Conservation (phyloP, 345 rosid genomes). For the Adansonia digitata region DNA sequence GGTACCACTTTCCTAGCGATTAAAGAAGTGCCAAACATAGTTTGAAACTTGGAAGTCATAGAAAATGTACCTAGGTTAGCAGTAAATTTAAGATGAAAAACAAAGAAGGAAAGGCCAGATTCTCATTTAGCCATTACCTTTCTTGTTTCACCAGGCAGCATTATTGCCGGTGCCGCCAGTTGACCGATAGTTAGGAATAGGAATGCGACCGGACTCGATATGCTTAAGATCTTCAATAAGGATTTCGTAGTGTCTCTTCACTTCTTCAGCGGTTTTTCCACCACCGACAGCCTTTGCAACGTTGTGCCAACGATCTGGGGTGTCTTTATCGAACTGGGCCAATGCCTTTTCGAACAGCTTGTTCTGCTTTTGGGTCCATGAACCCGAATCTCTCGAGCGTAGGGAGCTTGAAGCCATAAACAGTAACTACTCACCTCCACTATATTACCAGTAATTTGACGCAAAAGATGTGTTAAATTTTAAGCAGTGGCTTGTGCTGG, state of each 20-base stretch:
- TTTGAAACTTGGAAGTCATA: too few species aligned
- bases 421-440: neutral
- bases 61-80: too few species aligned
- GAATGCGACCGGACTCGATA: conserved; percentile 52
- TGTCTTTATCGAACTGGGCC: conserved; percentile 46
- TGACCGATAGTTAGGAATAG: conserved; percentile 45
- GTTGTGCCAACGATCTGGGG: conserved; percentile 53
- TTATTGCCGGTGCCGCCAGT: neutral
- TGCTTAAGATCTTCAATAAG: conserved; percentile 40
- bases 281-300: conserved; percentile 51
- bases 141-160: conserved; percentile 12
- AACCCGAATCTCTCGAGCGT: conserved; percentile 19
- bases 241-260: conserved; percentile 39
- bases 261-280: conserved; percentile 45
- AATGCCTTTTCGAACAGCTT: conserved; percentile 49
- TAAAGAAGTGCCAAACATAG: too few species aligned
- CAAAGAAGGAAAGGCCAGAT: neutral
- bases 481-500: neutral
- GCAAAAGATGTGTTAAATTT: neutral
- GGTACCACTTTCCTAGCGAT: too few species aligned
- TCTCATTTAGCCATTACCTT: conserved; percentile 13
- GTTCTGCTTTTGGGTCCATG: conserved; percentile 53
- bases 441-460: neutral
- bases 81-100: neutral
- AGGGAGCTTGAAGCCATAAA: conserved; percentile 38